Evolutionary conservation across 176 grass and related monocot species (phyloP), one percentile per base, ranked within the genome.

Genomic region (Eleusine coracana): DNA sequence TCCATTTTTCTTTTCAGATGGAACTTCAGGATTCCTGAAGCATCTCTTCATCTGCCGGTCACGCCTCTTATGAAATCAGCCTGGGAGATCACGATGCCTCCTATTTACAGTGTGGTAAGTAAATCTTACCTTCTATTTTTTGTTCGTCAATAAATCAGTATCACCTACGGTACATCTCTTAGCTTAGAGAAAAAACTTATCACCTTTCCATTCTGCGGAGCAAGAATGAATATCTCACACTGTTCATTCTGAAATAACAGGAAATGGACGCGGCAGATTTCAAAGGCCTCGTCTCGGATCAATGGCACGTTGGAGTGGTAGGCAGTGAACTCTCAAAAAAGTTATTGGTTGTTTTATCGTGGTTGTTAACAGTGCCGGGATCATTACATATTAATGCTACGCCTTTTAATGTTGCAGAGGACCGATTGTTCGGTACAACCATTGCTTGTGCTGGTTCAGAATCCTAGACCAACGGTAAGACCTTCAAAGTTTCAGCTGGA

Each of bases 291-390:
- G 86, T 88, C 71, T 93, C 89, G 21, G 92, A 98, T 67, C 80
- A 98, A 74, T 98, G 92, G 96, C 96, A 98, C 71, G 93, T 98
- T 0, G 96, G 93, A 52, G 91, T 98, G 92, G 96, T 98, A 84
- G 71, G 93, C 68, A 74, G 34, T 77, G 39, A 51, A 75, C 18
- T 75, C 21, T 3, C 18, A 61, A 68, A 70, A 66, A 63, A 58
- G 11, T 27, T 14, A 37, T 77, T 80, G 18, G 12, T 61, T 14
- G 11, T 60, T 7, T 44, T 39, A 25, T 46, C 66, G 1, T 51
- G 31, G 5, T 1, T 42, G 15, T 0, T 40, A 65, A 10, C 29
- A 29, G 5, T 76, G 10, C 21, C 23, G 36, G n/a, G 29, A 31
- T 71, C 45, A 27, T 36, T 11, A 41, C 49, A 55, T 73, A 37